Evolutionary conservation across 2,329 filamentous ascomycete species (phyloP), one percentile per base, ranked within the genome.

Genomic region (Cordyceps tenuipes): DNA sequence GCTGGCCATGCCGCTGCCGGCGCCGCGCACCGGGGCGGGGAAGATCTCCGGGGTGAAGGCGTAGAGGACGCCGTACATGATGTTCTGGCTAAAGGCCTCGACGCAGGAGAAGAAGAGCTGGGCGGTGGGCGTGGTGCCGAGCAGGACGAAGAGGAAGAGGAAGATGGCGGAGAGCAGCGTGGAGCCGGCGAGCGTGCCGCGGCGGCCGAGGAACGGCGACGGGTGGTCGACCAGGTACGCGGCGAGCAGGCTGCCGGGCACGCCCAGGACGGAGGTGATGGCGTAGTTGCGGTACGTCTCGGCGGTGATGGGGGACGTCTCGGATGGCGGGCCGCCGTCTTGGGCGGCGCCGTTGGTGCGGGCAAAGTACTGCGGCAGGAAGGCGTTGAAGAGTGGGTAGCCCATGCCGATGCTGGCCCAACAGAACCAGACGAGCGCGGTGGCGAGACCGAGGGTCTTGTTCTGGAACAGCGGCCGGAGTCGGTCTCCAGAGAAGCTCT

Each of bases 341-440:
- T 63, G 64, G 39, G 64, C 76, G 39, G 64, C 76, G 39, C 73
- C 73, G 29, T 83, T 80, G 60, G 84, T 81, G 41, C 68, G 72
- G 26, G 85, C 82, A 62, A 95, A 83, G 68, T 94, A 94, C 66
- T 94, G 89, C 0, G 91, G 91, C n/a, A 96, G 79, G 74, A 95
- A 95, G 57, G 89, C 88, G 72, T 94, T 94, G 81, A 93, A 96
- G 1, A 96, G 82, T 1, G 90, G 90, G 68, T 93, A 95, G 3
- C 86, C 90, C 84, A 95, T 88, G 62, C 90, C 90, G 65, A 95
- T 92, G 15, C 84, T 86, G 0, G 86, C 80, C 90, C 90, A 95
- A 70, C 85, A 86, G 72, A 91, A 89, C 88, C 88, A 91, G 52
- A 93, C 77, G 23, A 85, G 73, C 3, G 64, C 67, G 1, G 82